These are phyloP conservation scores for Mitragyna speciosa DNA, from an alignment of 257 asterid species.

Conservation along the genomic window DNA sequence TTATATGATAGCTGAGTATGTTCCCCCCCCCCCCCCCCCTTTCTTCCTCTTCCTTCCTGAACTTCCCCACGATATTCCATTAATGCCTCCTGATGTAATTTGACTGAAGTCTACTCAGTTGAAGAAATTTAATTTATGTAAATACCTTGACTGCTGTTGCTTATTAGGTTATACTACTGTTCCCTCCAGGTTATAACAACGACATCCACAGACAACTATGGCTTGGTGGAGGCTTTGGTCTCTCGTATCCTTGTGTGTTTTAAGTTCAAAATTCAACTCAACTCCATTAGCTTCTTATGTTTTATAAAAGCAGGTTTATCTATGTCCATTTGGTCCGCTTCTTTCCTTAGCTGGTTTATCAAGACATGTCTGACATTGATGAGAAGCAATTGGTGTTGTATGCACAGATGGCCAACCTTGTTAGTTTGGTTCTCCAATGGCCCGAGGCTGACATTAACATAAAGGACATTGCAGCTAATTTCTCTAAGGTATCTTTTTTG, in stretches of 20 bases:
- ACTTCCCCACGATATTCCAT: too few species aligned
- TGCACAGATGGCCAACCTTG: conserved; percentile 97
- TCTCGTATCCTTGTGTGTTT: conserved; percentile 80
- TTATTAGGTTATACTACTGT: conserved; percentile 4
- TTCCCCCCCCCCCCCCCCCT: too few species aligned
- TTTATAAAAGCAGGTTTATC: conserved; percentile 8
- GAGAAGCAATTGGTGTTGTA: conserved; percentile 79
- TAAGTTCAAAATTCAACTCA: conserved; percentile 10
- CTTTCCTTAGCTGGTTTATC: conserved; percentile 41
- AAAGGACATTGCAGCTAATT: conserved; percentile 73
- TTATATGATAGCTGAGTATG: too few species aligned
- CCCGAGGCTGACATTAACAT: conserved; percentile 63
- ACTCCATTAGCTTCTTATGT: conserved; percentile 1
- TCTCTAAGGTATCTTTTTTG: conserved; percentile 67
- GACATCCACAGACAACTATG: conserved; percentile 63
- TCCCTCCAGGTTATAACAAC: conserved; percentile 53
- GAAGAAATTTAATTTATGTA: not conserved
- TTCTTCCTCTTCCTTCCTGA: too few species aligned
- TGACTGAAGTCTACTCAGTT: not conserved
- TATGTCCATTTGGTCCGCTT: conserved; percentile 7
- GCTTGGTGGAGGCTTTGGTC: conserved; percentile 68
- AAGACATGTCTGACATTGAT: conserved; percentile 69
- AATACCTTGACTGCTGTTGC: conserved; percentile 12
- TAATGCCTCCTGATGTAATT: too few species aligned
- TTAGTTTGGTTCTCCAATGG: conserved; percentile 70